Conservation (phyloP, 2,329 filamentous ascomycete genomes). For the Trichophaea hybrida region DNA sequence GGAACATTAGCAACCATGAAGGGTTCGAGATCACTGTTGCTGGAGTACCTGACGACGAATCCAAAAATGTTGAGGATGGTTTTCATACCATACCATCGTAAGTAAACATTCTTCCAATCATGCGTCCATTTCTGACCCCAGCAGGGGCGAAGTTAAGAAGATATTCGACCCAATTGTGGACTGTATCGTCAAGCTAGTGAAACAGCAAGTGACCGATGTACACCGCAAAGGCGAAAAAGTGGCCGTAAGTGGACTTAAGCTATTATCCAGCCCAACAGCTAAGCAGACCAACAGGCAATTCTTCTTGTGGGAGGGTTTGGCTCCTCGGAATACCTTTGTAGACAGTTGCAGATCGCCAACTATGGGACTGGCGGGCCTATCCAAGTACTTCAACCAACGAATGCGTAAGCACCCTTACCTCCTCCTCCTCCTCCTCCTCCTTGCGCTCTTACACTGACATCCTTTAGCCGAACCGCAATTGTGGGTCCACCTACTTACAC, state of each 20-base stretch:
- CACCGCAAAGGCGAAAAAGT: slow-evolving; percentile 6
- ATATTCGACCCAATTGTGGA: slow-evolving; percentile 65
- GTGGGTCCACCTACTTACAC: neutral
- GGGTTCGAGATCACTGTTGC: neutral
- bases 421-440: slow-evolving; percentile 49
- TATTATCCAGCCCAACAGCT: neutral
- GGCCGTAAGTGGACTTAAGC: neutral
- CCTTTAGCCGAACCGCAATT: slow-evolving; percentile 54
- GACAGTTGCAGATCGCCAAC: slow-evolving; percentile 48
- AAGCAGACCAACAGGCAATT: slow-evolving; percentile 30
- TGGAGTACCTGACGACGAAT: slow-evolving; percentile 57
- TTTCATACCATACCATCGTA: slow-evolving; percentile 38
- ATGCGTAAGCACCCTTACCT: slow-evolving; percentile 31
- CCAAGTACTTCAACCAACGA: slow-evolving; percentile 38
- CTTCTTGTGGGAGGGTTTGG: slow-evolving; percentile 71
- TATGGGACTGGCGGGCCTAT: neutral
- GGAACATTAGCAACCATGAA: neutral
- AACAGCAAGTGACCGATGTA: slow-evolving; percentile 21
- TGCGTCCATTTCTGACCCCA: neutral
- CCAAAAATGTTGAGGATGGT: slow-evolving; percentile 57
- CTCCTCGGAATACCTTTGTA: slow-evolving; percentile 63
- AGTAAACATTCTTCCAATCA: neutral
- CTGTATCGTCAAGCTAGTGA: slow-evolving; percentile 51
- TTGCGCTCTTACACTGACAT: slow-evolving; percentile 52
- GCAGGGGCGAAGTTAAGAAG: slow-evolving; percentile 30